Percentiles rank a stretch among this genome's conserved stretches.
phyloP scores from a whole-genome alignment of 1,284 basidiomycete species.

The Bjerkandera adusta region DNA sequence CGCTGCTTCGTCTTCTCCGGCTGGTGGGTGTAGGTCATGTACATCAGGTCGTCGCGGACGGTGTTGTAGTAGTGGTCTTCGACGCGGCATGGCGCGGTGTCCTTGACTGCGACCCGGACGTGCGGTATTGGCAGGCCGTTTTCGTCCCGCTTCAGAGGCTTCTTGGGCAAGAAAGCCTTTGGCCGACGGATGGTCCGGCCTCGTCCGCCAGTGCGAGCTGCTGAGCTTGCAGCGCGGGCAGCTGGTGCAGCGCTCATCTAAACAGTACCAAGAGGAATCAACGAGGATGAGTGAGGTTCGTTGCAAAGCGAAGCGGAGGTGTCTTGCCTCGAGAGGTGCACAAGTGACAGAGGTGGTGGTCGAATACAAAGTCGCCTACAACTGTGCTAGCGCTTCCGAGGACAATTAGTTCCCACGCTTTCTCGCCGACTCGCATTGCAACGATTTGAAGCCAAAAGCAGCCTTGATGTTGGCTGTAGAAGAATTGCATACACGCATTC shows the following conservation, averaged over 20 bases:
- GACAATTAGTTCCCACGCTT: no score
- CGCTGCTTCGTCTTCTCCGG: slow-evolving; percentile 50
- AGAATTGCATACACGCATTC: no score
- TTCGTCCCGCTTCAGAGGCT: slow-evolving; percentile 45
- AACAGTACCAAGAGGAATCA: background rate
- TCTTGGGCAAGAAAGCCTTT: slow-evolving; percentile 23
- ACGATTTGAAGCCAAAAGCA: no score
- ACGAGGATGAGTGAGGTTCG: no score
- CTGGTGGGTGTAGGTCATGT: slow-evolving; percentile 91
- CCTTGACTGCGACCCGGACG: slow-evolving; percentile 58
- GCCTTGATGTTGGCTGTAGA: no score
- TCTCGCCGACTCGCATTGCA: no score
- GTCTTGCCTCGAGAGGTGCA: no score
- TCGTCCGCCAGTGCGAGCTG: background rate
- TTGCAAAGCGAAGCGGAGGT: no score
- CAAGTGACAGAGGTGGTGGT: no score
- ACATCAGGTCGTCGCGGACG: slow-evolving; percentile 87
- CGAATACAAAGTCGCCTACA: no score
- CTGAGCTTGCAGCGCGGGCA: slow-evolving; percentile 2
- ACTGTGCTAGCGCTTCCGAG: no score
- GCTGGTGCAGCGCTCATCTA: slow-evolving; percentile 4
- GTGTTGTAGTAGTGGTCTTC: slow-evolving; percentile 85
- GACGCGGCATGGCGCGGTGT: slow-evolving; percentile 77
- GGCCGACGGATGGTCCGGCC: slow-evolving; percentile 1
- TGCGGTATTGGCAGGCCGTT: slow-evolving; percentile 66